Evolutionary conservation across 805 yeast species (phyloP), one percentile per base, ranked within the genome.

Genomic region (Metschnikowia santaceciliae): DNA sequence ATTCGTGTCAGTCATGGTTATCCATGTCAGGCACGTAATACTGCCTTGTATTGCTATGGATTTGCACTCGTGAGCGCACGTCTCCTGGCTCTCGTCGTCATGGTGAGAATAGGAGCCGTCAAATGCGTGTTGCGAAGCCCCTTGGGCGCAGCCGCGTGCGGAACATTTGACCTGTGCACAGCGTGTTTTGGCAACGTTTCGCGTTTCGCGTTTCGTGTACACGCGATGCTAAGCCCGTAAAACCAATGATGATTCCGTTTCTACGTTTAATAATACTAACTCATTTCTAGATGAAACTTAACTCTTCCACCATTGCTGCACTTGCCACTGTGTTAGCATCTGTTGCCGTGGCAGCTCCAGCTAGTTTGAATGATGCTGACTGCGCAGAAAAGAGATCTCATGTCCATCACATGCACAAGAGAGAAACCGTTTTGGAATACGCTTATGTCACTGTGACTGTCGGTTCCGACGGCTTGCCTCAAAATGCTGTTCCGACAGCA

Each of bases 351-450:
- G 54, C 61, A 30, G 58, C 59, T 13, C 57, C 61, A n/a, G 54
- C 62, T 13, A 50, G 49, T 41, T 36, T 51, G 43, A 52, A 47
- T 32, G 57, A 46, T 32, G 52, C 44, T 3, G 55, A 58, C 49
- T 58, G 62, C 36, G 46, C 52, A 17, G 54, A 57, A 15, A 55
- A 54, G 51, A 50, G 52, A 32, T 43, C 48, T 37, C 88, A 83
- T 71, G 75, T 76, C 52, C 86, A 84, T 72, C 84, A 78, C 71
- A 79, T 71, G 65, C 84, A 77, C 68, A 81, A 75, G 68, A 78
- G 82, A 72, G 84, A 80, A 43, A 78, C 76, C 55, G 85, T 79
- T 40, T 72, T 76, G 53, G 79, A 76, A 61, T 76, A 76, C 55
- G 78, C 75, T 34, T 54, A 66, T 54, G 73, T 72, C 47, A 72